These are phyloP conservation scores for Cordyceps pruinosa DNA, from an alignment of 2,329 filamentous ascomycete genomes.

Conservation along the genomic window DNA sequence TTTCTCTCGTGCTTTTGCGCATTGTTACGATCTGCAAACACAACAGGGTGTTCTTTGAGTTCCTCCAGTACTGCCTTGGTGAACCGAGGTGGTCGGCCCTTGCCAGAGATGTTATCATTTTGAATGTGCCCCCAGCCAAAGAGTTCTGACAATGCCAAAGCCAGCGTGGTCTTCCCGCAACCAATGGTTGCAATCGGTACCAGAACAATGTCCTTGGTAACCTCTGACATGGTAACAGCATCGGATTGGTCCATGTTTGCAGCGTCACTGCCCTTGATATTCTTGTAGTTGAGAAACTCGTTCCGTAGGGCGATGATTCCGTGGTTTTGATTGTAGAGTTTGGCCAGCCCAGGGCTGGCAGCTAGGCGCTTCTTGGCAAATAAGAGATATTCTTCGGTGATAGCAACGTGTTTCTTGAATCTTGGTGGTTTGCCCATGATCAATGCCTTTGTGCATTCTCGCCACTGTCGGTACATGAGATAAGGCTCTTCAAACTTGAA, in stretches of 20 bases:
- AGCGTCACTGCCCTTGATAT: conserved; percentile 82
- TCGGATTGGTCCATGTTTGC: conserved; percentile 62
- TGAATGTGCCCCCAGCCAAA: conserved; percentile 92
- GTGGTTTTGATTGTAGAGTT: conserved; percentile 77
- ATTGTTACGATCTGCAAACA: conserved; percentile 92
- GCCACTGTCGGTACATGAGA: conserved; percentile 97
- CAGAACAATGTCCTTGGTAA: conserved; percentile 66
- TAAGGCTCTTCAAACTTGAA: conserved; percentile 99
- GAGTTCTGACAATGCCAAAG: conserved; percentile 70
- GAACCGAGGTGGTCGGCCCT: conserved; percentile 71
- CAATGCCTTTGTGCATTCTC: conserved; percentile 88
- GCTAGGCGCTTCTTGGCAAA: conserved; percentile 72
- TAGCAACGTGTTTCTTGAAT: conserved; percentile 78
- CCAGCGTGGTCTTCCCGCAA: conserved; percentile 93
- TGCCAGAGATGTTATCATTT: conserved; percentile 89
- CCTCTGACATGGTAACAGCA: conserved; percentile 40
- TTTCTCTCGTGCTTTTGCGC: conserved; percentile 80
- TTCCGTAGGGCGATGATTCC: conserved; percentile 89
- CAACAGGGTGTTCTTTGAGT: conserved; percentile 59
- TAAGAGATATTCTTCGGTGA: conserved; percentile 84
- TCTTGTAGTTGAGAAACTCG: conserved; percentile 76
- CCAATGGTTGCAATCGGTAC: conserved; percentile 89
- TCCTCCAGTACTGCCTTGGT: conserved; percentile 60
- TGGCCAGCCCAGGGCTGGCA: conserved; percentile 58
- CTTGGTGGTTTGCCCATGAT: conserved; percentile 69